These are phyloP conservation scores for Ceratorhiza oryzae-sativae DNA, from an alignment of 1,284 basidiomycete genomes.

Conservation along the genomic window DNA sequence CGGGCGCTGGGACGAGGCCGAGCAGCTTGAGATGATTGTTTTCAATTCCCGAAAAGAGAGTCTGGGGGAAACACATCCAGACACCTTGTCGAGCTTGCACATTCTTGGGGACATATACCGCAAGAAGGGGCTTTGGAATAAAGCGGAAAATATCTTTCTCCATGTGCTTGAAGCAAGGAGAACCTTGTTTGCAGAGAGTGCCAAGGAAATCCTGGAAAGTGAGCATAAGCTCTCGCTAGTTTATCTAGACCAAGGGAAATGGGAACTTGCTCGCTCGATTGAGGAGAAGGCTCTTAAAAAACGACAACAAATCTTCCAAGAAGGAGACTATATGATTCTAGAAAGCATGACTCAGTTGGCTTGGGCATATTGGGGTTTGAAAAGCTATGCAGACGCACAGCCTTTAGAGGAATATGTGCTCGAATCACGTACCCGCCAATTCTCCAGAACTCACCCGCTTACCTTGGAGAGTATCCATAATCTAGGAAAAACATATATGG, in stretches of 20 bases:
- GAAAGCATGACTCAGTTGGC: neutral
- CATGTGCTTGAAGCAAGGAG: neutral
- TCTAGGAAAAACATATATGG: neutral
- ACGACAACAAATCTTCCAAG: neutral
- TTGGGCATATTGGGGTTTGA: neutral
- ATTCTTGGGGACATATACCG: neutral
- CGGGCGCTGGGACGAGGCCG: neutral
- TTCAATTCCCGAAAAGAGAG: neutral
- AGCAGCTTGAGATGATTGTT: neutral
- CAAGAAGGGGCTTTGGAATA: neutral
- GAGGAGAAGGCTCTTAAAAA: neutral
- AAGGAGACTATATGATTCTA: neutral
- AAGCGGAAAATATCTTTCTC: neutral
- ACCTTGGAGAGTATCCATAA: conserved; percentile 1
- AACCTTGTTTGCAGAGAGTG: neutral
- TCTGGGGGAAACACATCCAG: neutral
- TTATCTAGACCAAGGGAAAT: neutral
- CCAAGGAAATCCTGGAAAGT: neutral
- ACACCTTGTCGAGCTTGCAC: neutral
- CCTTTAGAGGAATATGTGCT: neutral
- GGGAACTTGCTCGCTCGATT: neutral
- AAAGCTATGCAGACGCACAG: neutral
- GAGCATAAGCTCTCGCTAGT: neutral
- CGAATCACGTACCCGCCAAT: neutral
- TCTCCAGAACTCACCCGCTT: neutral